phyloP scores from a whole-genome alignment of 371 early-diverging fungal species.

The Mortierella sp. region DNA sequence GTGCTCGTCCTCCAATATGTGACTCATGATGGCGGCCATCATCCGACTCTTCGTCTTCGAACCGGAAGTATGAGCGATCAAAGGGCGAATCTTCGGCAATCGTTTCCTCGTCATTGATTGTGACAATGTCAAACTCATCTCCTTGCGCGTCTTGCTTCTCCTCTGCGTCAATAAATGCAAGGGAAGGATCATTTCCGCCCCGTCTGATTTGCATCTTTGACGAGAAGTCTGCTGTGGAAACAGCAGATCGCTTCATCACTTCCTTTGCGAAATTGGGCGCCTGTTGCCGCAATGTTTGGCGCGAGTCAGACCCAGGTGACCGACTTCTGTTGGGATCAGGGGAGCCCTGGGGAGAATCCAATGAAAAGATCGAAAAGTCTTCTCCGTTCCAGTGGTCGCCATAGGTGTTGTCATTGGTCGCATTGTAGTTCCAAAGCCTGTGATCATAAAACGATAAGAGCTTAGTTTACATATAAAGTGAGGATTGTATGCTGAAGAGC shows the following conservation, averaged over 20 bases:
- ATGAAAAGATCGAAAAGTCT: constrained; percentile 85
- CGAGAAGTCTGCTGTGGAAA: constrained; percentile 23
- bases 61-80: constrained; percentile 40
- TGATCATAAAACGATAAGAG: neutral
- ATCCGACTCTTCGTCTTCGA: constrained; percentile 47
- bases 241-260: constrained; percentile 37
- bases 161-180: constrained; percentile 1
- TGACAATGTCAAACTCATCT: neutral
- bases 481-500: too few species aligned
- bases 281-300: constrained; percentile 32
- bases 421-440: constrained; percentile 89
- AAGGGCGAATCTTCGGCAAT: constrained; percentile 37
- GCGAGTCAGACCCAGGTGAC: constrained; percentile 12
- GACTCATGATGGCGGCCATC: constrained; percentile 60
- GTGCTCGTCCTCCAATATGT: constrained; percentile 83
- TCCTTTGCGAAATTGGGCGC: constrained; percentile 50
- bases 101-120: constrained; percentile 12
- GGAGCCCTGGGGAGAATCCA: constrained; percentile 43
- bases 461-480: neutral
- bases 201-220: constrained; percentile 34
- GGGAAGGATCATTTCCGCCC: constrained; percentile 7
- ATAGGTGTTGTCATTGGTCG: constrained; percentile 79
- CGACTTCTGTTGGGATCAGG: constrained; percentile 1
- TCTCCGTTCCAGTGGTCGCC: constrained; percentile 95
- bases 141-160: constrained; percentile 9